Evolutionary conservation across 2,329 filamentous ascomycete genomes (phyloP).

Genomic region (Aspergillus cejpii): DNA sequence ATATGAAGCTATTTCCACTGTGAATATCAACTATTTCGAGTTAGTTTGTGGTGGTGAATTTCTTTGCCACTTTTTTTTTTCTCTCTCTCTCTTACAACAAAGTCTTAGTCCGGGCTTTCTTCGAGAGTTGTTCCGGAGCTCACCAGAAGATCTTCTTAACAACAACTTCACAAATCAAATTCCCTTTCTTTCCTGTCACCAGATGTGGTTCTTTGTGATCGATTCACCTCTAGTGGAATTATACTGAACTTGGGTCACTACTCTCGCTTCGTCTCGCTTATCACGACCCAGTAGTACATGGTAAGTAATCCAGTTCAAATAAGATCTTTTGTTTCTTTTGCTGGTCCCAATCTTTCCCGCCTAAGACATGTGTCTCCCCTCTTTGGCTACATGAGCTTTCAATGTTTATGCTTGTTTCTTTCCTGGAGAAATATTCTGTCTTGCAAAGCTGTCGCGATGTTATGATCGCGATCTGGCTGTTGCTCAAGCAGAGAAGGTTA

Average conservation of each 20-base stretch:
- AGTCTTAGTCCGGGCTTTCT: conserved; percentile 12
- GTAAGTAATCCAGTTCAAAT: conserved; percentile 17
- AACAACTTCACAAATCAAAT: conserved; percentile 11
- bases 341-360: conserved; percentile 11
- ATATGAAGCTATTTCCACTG: not conserved
- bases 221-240: conserved; percentile 23
- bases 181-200: conserved; percentile 8
- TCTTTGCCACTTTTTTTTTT: conserved; percentile 10
- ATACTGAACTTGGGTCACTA: conserved; percentile 17
- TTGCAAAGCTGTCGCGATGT: not conserved
- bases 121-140: conserved; percentile 17
- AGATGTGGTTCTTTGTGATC: conserved; percentile 16
- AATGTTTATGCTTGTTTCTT: not conserved
- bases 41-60: conserved; percentile 1
- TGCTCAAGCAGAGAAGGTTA: not conserved
- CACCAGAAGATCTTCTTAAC: conserved; percentile 11
- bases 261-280: conserved; percentile 22
- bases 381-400: not conserved
- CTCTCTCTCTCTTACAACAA: conserved; percentile 1
- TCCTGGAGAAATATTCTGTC: not conserved
- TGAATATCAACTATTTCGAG: not conserved
- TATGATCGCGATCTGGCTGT: not conserved
- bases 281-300: conserved; percentile 17
- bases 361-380: conserved; percentile 7
- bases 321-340: conserved; percentile 15